phyloP scores from a whole-genome alignment of 2,329 filamentous ascomycete genomes.

The Ceratocystiopsis minuta region DNA sequence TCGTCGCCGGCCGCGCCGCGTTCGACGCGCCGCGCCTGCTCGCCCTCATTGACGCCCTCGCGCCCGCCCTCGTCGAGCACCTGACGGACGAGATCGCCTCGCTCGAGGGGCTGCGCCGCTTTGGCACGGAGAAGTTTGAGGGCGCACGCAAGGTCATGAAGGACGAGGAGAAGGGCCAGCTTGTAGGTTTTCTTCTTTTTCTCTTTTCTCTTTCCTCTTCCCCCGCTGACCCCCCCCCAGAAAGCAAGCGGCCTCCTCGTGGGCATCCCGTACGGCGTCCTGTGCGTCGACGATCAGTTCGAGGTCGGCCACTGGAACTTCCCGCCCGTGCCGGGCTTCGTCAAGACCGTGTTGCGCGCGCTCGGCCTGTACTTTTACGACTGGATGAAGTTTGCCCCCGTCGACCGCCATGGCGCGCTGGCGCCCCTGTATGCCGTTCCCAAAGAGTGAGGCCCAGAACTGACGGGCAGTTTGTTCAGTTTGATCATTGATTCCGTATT shows the following conservation, averaged over 20 bases:
- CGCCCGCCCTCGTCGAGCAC: conserved; percentile 17
- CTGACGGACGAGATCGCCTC: conserved; percentile 21
- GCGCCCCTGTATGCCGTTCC: conserved; percentile 12
- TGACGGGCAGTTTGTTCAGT: too few species aligned
- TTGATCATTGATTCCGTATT: too few species aligned
- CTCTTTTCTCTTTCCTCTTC: background rate
- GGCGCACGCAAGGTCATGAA: too few species aligned
- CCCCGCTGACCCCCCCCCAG: background rate
- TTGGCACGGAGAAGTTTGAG: conserved; percentile 16
- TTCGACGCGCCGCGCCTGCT: conserved; percentile 17
- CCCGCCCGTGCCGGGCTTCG: conserved; percentile 10
- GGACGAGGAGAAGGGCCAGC: conserved; percentile 4
- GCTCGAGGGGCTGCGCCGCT: conserved; percentile 17
- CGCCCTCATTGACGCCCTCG: conserved; percentile 19
- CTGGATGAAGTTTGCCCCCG: conserved; percentile 13
- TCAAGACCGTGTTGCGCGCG: conserved; percentile 9
- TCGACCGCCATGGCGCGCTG: conserved; percentile 11
- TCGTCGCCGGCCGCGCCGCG: conserved; percentile 12
- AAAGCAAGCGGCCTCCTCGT: conserved; percentile 8
- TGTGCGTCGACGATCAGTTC: conserved; percentile 11
- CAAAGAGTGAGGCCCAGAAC: too few species aligned
- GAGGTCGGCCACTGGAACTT: conserved; percentile 17
- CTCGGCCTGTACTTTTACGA: conserved; percentile 10
- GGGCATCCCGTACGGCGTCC: conserved; percentile 9
- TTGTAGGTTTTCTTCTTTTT: conserved; percentile 6